These are phyloP conservation scores for Oryza coarctata DNA, from an alignment of 176 grass and related monocot species.

Conservation along the genomic window DNA sequence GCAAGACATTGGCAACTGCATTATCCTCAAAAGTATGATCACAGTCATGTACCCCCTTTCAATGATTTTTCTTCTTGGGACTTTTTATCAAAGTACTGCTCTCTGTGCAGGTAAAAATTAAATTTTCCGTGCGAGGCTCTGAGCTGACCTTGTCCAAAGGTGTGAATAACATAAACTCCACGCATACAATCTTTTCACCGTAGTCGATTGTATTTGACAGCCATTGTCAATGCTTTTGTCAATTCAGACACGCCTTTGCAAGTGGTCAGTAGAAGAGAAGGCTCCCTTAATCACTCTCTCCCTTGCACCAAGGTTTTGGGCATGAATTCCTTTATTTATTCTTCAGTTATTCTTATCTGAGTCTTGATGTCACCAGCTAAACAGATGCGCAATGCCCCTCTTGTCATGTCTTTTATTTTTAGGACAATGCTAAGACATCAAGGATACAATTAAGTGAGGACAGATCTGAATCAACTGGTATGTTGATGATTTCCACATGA, in stretches of 20 bases:
- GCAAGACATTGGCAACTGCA: constrained; percentile 39
- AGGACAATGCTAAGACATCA: constrained; percentile 41
- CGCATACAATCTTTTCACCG: background rate
- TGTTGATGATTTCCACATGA: constrained; percentile 13
- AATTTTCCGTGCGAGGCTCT: constrained; percentile 27
- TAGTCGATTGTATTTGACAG: background rate
- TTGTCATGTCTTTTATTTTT: constrained; percentile 28
- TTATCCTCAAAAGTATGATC: constrained; percentile 54
- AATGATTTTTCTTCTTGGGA: background rate
- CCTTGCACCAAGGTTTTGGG: constrained; percentile 39
- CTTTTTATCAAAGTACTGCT: constrained; percentile 28
- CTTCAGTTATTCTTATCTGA: background rate
- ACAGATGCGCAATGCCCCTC: background rate
- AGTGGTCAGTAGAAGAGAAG: constrained; percentile 29
- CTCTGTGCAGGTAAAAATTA: constrained; percentile 48
- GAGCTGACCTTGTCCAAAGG: constrained; percentile 49
- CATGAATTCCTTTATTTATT: constrained; percentile 25
- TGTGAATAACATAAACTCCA: constrained; percentile 38
- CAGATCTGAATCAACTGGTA: constrained; percentile 40
- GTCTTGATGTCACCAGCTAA: background rate
- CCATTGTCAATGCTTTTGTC: background rate
- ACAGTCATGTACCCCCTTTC: constrained; percentile 4
- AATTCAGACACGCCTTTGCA: constrained; percentile 42
- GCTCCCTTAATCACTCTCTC: constrained; percentile 21
- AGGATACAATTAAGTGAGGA: constrained; percentile 21